A percentile compares a stretch with the other conserved stretches of the same genome.
Evolutionary conservation across 352 stramenopile species (phyloP).

Genomic region (Globisporangium emineosum): DNA sequence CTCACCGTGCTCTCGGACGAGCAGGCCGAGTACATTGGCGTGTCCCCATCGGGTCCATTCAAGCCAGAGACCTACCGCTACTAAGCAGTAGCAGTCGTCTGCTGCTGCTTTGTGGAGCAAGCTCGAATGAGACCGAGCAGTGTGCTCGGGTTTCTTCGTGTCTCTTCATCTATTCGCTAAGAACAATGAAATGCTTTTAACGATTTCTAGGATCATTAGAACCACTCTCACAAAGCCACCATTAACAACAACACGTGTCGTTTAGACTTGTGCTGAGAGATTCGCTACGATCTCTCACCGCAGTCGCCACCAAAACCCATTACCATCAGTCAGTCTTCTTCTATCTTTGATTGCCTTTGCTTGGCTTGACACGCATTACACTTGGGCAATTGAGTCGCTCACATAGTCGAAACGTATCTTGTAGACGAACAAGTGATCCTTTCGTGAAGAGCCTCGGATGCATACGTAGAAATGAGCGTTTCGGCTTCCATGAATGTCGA

Average conservation of each 20-base stretch:
- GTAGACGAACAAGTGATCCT: neutral
- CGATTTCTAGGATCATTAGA: constrained; percentile 7
- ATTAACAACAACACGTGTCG: constrained; percentile 8
- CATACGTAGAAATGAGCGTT: neutral
- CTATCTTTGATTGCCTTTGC: neutral
- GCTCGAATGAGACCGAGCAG: neutral
- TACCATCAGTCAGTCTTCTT: too few relatives aligned
- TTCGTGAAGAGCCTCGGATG: neutral
- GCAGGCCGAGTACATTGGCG: constrained; percentile 98
- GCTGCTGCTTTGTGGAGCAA: neutral
- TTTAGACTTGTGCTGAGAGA: constrained; percentile 18
- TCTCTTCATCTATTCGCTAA: neutral
- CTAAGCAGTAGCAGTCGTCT: constrained; percentile 57
- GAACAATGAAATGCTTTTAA: neutral
- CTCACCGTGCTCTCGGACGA: constrained; percentile 94
- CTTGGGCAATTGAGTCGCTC: neutral
- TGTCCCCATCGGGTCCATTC: constrained; percentile 93
- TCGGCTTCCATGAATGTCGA: neutral
- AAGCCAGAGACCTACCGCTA: constrained; percentile 99
- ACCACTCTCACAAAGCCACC: too few relatives aligned
- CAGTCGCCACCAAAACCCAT: constrained; percentile 3
- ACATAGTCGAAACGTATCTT: neutral
- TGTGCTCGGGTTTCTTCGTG: constrained; percentile 4
- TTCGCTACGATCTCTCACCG: constrained; percentile 15
- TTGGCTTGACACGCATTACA: neutral